These are phyloP conservation scores for Aspergillus sp. DNA, from an alignment of 2,329 filamentous ascomycete genomes.

Conservation along the genomic window DNA sequence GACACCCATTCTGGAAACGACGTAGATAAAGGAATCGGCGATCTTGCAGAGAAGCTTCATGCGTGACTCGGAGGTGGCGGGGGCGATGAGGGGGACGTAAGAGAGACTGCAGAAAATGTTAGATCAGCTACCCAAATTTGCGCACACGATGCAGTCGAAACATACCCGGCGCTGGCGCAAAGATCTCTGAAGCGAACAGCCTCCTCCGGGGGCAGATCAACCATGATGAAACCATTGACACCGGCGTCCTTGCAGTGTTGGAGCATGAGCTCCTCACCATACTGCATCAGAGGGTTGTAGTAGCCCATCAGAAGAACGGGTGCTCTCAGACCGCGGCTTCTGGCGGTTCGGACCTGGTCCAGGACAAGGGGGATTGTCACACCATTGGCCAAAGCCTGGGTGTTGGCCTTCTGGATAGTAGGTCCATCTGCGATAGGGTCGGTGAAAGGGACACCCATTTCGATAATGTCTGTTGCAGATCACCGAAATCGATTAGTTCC, in stretches of 20 bases:
- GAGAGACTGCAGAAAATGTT: constrained; percentile 62
- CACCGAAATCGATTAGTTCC: background rate
- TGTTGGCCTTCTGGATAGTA: constrained; percentile 95
- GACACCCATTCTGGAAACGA: constrained; percentile 95
- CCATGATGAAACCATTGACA: constrained; percentile 94
- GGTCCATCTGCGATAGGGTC: constrained; percentile 98
- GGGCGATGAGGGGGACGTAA: constrained; percentile 95
- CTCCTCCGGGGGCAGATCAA: constrained; percentile 95
- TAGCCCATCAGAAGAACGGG: constrained; percentile 97
- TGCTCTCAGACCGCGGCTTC: constrained; percentile 72
- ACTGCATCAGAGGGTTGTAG: constrained; percentile 93
- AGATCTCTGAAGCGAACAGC: constrained; percentile 67
- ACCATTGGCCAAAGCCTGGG: constrained; percentile 82
- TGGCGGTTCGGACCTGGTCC: constrained; percentile 78
- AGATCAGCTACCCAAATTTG: background rate
- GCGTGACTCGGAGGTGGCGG: constrained; percentile 84
- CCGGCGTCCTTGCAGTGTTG: constrained; percentile 80
- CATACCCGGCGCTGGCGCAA: constrained; percentile 37
- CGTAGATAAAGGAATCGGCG: constrained; percentile 98
- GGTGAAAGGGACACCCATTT: constrained; percentile 94
- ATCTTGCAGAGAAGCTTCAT: constrained; percentile 97
- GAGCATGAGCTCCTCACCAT: constrained; percentile 88
- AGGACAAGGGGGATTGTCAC: constrained; percentile 80
- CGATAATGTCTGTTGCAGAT: constrained; percentile 73
- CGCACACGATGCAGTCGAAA: background rate